These are phyloP conservation scores for Tulasnella sp. DNA, from an alignment of 768 basidiomycete genomes.

Conservation along the genomic window DNA sequence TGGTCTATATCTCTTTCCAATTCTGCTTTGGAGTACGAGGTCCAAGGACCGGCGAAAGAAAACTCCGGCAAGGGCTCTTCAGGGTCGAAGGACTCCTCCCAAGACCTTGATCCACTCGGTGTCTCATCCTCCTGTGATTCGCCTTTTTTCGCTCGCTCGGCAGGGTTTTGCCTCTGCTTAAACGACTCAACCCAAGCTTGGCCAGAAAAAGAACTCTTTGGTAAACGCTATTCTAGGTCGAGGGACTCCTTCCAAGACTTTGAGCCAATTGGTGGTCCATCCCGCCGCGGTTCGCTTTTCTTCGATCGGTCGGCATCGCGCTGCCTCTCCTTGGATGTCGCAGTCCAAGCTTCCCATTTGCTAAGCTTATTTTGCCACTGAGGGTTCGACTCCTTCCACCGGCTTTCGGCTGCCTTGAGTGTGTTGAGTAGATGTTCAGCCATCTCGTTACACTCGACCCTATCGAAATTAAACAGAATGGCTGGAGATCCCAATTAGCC, in stretches of 20 bases:
- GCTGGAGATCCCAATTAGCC: conserved; percentile 54
- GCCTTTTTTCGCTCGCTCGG: conserved; percentile 49
- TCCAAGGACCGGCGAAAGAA: conserved; percentile 54
- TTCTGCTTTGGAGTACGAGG: conserved; percentile 52
- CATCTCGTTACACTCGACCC: conserved; percentile 61
- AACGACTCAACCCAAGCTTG: conserved; percentile 53
- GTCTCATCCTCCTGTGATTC: conserved; percentile 42
- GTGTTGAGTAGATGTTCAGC: conserved; percentile 46
- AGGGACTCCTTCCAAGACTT: conserved; percentile 54
- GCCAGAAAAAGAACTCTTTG: conserved; percentile 64
- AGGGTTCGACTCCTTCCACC: conserved; percentile 54
- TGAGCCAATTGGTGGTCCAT: conserved; percentile 43
- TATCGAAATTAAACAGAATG: conserved; percentile 68
- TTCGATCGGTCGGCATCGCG: conserved; percentile 48
- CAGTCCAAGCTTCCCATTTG: conserved; percentile 57
- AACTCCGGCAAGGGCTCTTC: conserved; percentile 61
- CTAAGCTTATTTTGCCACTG: conserved; percentile 57
- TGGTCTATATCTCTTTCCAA: conserved; percentile 54
- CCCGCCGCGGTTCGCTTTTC: conserved; percentile 46
- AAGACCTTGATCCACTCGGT: conserved; percentile 44
- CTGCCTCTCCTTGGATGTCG: conserved; percentile 55
- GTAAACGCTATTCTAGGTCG: conserved; percentile 59
- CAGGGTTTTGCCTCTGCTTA: conserved; percentile 54
- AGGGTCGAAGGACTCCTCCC: conserved; percentile 60
- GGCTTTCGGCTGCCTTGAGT: conserved; percentile 52